phyloP scores from a whole-genome alignment of 805 yeast genomes.

The Saccharomycopsis schoenii region DNA sequence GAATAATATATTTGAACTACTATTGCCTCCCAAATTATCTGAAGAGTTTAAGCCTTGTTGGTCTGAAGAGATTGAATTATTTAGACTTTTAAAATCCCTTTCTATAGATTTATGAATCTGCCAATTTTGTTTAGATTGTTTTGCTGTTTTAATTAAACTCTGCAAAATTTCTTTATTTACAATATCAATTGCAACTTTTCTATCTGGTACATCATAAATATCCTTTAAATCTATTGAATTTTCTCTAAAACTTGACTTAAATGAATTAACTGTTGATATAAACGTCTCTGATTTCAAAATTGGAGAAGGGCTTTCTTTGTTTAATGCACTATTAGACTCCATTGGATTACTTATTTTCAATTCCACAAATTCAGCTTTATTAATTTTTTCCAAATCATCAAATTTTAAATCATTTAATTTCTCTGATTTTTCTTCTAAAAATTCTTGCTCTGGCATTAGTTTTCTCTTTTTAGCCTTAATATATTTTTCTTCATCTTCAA shows the following conservation, averaged over 20 bases:
- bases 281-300: background rate
- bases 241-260: background rate
- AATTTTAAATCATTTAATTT: constrained; percentile 38
- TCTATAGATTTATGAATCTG: constrained; percentile 10
- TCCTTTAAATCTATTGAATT: constrained; percentile 8
- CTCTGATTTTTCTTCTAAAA: constrained; percentile 27
- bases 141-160: constrained; percentile 11
- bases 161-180: constrained; percentile 11
- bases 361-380: constrained; percentile 43
- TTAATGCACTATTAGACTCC: background rate
- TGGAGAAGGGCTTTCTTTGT: background rate
- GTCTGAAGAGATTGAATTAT: background rate
- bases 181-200: constrained; percentile 26
- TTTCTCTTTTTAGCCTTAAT: constrained; percentile 23
- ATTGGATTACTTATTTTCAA: constrained; percentile 27
- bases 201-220: constrained; percentile 17
- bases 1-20: background rate
- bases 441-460: constrained; percentile 26
- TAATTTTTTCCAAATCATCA: constrained; percentile 40
- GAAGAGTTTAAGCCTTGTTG: background rate
- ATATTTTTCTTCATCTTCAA: constrained; percentile 33
- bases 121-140: constrained; percentile 18
- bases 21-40: background rate
- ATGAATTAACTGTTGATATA: background rate
- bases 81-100: constrained; percentile 3